Conservation (phyloP, 257 asterid species). For the Cordia subcordata region DNA sequence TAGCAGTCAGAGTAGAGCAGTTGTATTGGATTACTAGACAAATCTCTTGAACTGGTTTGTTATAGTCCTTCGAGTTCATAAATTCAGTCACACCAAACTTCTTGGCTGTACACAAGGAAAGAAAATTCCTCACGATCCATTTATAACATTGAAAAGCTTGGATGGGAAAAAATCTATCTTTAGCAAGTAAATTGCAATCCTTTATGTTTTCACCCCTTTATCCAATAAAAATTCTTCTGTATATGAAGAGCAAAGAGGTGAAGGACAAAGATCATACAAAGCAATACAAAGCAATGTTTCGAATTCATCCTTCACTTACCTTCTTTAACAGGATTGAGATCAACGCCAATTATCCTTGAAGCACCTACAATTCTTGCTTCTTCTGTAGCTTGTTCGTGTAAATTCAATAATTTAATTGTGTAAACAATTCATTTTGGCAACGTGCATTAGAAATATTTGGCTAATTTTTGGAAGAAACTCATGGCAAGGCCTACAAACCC, state of each 20-base stretch:
- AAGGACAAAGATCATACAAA: background rate
- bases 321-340: constrained; percentile 46
- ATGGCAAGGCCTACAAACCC: constrained; percentile 92
- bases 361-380: constrained; percentile 75
- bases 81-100: constrained; percentile 44
- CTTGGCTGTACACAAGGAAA: constrained; percentile 19
- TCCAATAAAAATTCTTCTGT: too few relatives aligned
- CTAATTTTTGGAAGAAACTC: constrained; percentile 19
- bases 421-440: too few relatives aligned
- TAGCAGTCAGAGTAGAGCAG: background rate
- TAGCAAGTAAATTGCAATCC: too few relatives aligned
- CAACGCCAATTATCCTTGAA: constrained; percentile 68
- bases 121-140: too few relatives aligned
- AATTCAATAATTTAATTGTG: background rate
- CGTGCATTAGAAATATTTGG: background rate
- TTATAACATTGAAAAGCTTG: too few relatives aligned
- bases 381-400: constrained; percentile 62
- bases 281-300: background rate
- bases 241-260: too few relatives aligned
- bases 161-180: too few relatives aligned
- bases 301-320: constrained; percentile 23
- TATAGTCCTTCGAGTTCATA: constrained; percentile 34
- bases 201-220: too few relatives aligned
- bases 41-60: constrained; percentile 41
- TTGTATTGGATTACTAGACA: background rate